Percentiles rank a stretch among this genome's conserved stretches.
These are phyloP conservation scores for Puccinellia tenuiflora DNA, from an alignment of 176 grass and related monocot genomes.

Conservation along the genomic window DNA sequence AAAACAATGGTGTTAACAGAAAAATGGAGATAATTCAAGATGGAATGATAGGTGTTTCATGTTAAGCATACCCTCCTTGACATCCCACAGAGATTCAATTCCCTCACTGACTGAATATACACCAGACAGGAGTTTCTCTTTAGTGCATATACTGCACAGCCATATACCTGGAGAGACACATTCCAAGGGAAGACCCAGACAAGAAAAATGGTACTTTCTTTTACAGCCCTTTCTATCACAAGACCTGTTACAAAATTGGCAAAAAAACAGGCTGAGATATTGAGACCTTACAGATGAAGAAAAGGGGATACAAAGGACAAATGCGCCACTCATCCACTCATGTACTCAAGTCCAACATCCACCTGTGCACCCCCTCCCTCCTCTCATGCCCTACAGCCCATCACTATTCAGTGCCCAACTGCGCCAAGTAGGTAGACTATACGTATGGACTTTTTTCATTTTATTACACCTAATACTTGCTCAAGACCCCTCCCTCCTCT, in stretches of 20 bases:
- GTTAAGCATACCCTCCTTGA: conserved; percentile 67
- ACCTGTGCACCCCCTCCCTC: not conserved
- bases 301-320: not conserved
- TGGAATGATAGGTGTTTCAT: not conserved
- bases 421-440: not conserved
- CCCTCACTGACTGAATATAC: conserved; percentile 57
- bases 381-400: not conserved
- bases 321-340: not conserved
- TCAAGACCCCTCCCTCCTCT: not conserved
- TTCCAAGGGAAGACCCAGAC: conserved; percentile 60
- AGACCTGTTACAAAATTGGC: conserved; percentile 35
- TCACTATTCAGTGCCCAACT: not conserved
- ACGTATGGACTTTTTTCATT: not conserved
- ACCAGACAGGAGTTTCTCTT: conserved; percentile 68
- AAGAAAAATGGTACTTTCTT: conserved; percentile 61
- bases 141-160: conserved; percentile 58
- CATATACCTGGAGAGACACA: conserved; percentile 51
- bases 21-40: not conserved
- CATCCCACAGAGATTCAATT: conserved; percentile 74
- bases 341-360: not conserved
- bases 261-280: conserved; percentile 1
- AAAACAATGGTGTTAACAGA: conserved; percentile 19
- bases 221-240: conserved; percentile 73
- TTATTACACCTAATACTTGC: not conserved
- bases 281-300: not conserved